phyloP scores from a whole-genome alignment of 768 basidiomycete genomes.

The Gymnopilus junonius region DNA sequence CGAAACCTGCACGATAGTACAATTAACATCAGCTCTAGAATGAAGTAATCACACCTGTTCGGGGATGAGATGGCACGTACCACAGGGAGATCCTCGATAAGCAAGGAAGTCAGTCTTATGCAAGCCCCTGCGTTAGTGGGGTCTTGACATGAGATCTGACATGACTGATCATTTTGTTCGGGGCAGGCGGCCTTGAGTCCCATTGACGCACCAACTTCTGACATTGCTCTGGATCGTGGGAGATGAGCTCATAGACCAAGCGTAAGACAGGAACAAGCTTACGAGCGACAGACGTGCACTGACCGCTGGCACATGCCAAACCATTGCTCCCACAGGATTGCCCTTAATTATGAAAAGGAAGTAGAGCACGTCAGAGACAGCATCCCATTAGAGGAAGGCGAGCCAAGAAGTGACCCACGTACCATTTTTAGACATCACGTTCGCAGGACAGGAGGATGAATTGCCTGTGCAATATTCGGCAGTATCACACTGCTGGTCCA shows the following conservation, averaged over 20 bases:
- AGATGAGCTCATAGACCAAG: slow-evolving; percentile 16
- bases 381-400: slow-evolving; percentile 2
- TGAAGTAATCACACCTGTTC: slow-evolving; percentile 5
- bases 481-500: slow-evolving; percentile 70
- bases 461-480: slow-evolving; percentile 79
- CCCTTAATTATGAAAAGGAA: slow-evolving; percentile 40
- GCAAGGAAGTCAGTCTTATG: slow-evolving; percentile 67
- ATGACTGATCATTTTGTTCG: slow-evolving; percentile 62
- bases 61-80: slow-evolving; percentile 41
- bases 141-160: slow-evolving; percentile 82
- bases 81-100: slow-evolving; percentile 88
- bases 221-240: slow-evolving; percentile 65
- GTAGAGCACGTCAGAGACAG: slow-evolving; percentile 16
- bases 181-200: slow-evolving; percentile 70
- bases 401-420: slow-evolving; percentile 33
- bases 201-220: slow-evolving; percentile 74
- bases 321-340: slow-evolving; percentile 66
- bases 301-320: slow-evolving; percentile 76
- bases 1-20: slow-evolving; percentile 54
- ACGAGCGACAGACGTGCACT: slow-evolving; percentile 77
- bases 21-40: slow-evolving; percentile 12
- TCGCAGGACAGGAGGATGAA: slow-evolving; percentile 71
- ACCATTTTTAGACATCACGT: slow-evolving; percentile 68
- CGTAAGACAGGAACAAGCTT: slow-evolving; percentile 33
- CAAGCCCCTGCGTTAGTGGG: slow-evolving; percentile 65